These are phyloP conservation scores for Fusarium sp. DNA, from an alignment of 2,329 filamentous ascomycete species.

Conservation along the genomic window DNA sequence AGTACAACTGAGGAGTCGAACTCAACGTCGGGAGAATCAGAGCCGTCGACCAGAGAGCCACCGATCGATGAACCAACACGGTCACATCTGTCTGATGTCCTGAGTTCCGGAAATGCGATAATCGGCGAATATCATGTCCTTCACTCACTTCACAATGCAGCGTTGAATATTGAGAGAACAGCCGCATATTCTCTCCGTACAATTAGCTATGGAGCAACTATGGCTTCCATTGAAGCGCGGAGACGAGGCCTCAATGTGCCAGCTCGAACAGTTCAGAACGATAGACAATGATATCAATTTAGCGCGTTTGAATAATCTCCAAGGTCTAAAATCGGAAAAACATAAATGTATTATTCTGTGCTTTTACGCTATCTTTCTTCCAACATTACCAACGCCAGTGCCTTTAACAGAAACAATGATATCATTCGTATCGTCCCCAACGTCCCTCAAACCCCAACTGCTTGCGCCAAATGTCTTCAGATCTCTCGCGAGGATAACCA, in stretches of 20 bases:
- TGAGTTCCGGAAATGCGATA: conserved; percentile 65
- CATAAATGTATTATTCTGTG: conserved; percentile 32
- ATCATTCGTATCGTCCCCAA: conserved; percentile 72
- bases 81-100: conserved; percentile 56
- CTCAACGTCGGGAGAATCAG: conserved; percentile 42
- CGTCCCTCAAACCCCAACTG: conserved; percentile 88
- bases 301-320: neutral
- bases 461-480: conserved; percentile 88
- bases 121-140: conserved; percentile 64
- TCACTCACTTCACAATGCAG: conserved; percentile 58
- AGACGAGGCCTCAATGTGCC: conserved; percentile 46
- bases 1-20: conserved; percentile 38
- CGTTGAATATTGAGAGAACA: conserved; percentile 56
- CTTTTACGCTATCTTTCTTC: conserved; percentile 79
- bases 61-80: conserved; percentile 44
- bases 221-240: conserved; percentile 60
- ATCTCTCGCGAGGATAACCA: conserved; percentile 84
- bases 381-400: conserved; percentile 91
- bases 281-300: conserved; percentile 29
- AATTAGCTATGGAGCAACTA: conserved; percentile 63
- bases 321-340: conserved; percentile 19
- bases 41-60: conserved; percentile 40
- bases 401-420: conserved; percentile 92
- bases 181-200: conserved; percentile 62
- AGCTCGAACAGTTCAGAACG: conserved; percentile 28